phyloP scores from a whole-genome alignment of 164 flowering plant genomes.

The Aristolochia contorta region DNA sequence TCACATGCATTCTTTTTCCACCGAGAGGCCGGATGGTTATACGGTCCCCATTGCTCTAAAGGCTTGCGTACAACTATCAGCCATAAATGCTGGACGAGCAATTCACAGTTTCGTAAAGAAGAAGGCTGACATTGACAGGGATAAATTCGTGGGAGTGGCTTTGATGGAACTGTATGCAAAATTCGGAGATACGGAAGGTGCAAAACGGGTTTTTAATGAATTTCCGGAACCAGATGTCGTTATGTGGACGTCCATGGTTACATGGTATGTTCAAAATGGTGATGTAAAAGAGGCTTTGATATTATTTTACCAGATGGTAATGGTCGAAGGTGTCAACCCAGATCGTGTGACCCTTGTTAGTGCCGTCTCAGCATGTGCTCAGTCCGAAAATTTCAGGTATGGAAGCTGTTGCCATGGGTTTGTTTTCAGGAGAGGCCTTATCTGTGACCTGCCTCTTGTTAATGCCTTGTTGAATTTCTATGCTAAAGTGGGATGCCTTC shows the following conservation, averaged over 20 bases:
- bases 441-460: slow-evolving; percentile 19
- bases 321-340: slow-evolving; percentile 10
- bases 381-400: slow-evolving; percentile 10
- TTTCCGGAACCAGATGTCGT: slow-evolving; percentile 39
- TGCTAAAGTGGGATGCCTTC: slow-evolving; percentile 30
- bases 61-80: slow-evolving; percentile 37
- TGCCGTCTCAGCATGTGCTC: slow-evolving; percentile 43
- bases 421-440: slow-evolving; percentile 25
- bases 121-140: slow-evolving; percentile 13
- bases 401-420: slow-evolving; percentile 48
- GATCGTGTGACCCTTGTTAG: slow-evolving; percentile 45
- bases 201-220: slow-evolving; percentile 34
- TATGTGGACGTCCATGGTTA: slow-evolving; percentile 54
- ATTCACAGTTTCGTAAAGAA: slow-evolving; percentile 45
- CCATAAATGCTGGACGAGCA: slow-evolving; percentile 20
- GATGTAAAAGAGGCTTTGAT: slow-evolving; percentile 25
- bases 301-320: slow-evolving; percentile 36
- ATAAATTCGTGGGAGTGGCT: slow-evolving; percentile 51
- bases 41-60: slow-evolving; percentile 33
- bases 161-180: slow-evolving; percentile 44
- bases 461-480: slow-evolving; percentile 50
- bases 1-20: slow-evolving; percentile 11
- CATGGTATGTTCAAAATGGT: slow-evolving; percentile 46
- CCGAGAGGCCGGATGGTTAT: slow-evolving; percentile 27
- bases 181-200: slow-evolving; percentile 40